These are phyloP conservation scores for Lentithecium fluviatile DNA, from an alignment of 495 filamentous ascomycete species.

Conservation along the genomic window DNA sequence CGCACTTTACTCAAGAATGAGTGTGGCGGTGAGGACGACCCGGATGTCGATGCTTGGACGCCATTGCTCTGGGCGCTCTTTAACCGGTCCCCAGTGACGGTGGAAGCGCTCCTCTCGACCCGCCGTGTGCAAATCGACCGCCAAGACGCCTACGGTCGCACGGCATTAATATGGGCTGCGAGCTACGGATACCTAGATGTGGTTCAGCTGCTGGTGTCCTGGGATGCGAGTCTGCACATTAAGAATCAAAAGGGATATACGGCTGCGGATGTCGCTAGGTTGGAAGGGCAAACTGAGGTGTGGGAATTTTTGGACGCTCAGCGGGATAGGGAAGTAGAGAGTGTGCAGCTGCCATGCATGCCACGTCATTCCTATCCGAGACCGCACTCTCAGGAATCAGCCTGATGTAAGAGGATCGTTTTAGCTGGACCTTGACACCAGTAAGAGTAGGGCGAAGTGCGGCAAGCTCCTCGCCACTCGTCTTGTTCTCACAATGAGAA, in stretches of 20 bases:
- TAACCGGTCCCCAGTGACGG: slow-evolving; percentile 2
- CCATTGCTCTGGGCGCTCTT: slow-evolving; percentile 23
- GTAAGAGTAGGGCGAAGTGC: no score
- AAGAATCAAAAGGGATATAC: neutral
- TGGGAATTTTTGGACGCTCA: no score
- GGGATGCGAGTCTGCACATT: neutral
- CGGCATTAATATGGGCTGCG: slow-evolving; percentile 20
- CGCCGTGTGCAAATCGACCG: slow-evolving; percentile 12
- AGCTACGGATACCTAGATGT: slow-evolving; percentile 20
- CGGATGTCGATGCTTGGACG: slow-evolving; percentile 21
- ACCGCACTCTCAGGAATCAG: no score
- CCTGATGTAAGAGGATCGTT: no score
- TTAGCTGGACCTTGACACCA: no score
- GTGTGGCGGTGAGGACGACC: slow-evolving; percentile 10
- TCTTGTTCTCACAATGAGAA: no score
- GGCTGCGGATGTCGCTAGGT: slow-evolving; percentile 8
- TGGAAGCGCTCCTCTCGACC: slow-evolving; percentile 15
- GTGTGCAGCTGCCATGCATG: no score
- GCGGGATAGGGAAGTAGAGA: no score
- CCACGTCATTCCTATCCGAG: no score
- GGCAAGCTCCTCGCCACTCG: no score
- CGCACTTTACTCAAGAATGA: slow-evolving; percentile 8
- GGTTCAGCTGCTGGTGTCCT: slow-evolving; percentile 11
- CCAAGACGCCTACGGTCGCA: slow-evolving; percentile 15
- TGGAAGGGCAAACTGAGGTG: slow-evolving; percentile 4